Conservation (phyloP, 2,329 filamentous ascomycete genomes). For the Huntiella omanensis region DNA sequence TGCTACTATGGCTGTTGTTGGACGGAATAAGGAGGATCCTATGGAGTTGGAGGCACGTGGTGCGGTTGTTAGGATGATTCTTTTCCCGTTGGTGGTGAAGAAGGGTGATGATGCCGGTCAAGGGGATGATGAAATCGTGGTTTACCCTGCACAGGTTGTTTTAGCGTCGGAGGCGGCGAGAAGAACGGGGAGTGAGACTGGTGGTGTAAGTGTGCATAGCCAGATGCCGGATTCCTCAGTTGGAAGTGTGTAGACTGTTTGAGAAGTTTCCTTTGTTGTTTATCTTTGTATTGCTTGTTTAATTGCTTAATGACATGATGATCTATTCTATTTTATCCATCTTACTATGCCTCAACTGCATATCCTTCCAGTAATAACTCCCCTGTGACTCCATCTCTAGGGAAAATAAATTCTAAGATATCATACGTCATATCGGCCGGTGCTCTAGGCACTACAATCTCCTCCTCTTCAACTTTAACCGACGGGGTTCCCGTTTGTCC, state of each 20-base stretch:
- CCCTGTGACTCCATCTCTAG: too few species aligned
- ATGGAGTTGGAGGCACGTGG: conserved; percentile 61
- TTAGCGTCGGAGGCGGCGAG: conserved; percentile 34
- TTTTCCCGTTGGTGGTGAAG: conserved; percentile 93
- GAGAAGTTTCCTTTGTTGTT: neutral
- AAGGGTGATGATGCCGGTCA: conserved; percentile 76
- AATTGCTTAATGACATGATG: neutral
- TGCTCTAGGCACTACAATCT: too few species aligned
- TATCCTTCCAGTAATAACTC: too few species aligned
- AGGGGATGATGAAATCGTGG: conserved; percentile 86
- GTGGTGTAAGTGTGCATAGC: conserved; percentile 21
- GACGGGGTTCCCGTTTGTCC: too few species aligned
- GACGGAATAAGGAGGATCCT: conserved; percentile 55
- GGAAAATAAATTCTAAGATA: too few species aligned
- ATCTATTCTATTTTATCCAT: too few species aligned
- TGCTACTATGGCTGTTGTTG: conserved; percentile 63
- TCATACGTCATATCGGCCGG: too few species aligned
- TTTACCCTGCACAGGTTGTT: conserved; percentile 86
- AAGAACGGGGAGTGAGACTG: conserved; percentile 27
- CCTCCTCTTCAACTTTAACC: too few species aligned
- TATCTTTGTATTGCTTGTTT: neutral
- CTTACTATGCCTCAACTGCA: too few species aligned
- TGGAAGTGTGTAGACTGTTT: conserved; percentile 16
- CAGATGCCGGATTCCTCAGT: conserved; percentile 18
- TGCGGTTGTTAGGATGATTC: conserved; percentile 71